Evolutionary conservation across 352 stramenopile genomes (phyloP), one percentile per base, ranked within the genome.

Genomic region (Pythium periplocum): DNA sequence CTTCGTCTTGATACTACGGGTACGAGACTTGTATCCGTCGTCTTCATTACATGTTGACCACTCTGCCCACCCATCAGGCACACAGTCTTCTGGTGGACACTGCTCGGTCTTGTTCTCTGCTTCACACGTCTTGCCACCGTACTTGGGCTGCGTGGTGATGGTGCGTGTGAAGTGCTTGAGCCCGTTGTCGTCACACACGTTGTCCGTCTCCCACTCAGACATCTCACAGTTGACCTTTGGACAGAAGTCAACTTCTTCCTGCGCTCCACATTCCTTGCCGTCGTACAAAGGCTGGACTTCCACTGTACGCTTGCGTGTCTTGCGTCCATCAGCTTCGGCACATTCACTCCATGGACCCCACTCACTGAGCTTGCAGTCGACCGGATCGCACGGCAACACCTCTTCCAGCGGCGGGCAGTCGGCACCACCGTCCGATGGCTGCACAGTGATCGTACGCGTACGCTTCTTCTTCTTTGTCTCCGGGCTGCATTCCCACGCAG

Each of bases 291-390:
- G 46, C 1, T 52, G 9, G 0, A 51, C 64, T 30, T 59, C 39
- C 12, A 84, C 42, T 0, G 57, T 57, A 2, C 75, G 75, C 2
- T 54, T 55, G 1, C 68, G 68, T 2, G 56, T 84, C 59, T 79
- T 71, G 39, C 64, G 38, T 8, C 71, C 71, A 8, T 57, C 74
- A 46, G 61, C 57, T 12, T 71, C 62, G 33, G 75, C 70, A 39
- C 80, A 85, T 4, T 62, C 62, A 4, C 69, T 83, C 76, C 77
- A 90, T 30, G 26, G 49, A 1, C 56, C 64, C 75, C 75, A 91
- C 2, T 59, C 30, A 9, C 62, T 64, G 36, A 91, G 68, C 1
- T 57, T 67, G 45, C 80, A 91, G 39, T 82, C 47, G 41, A 83
- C 61, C 7, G 62, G 66, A 1, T 42, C 34, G 38, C 80, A 90